These are phyloP conservation scores for Berberis vulgaris DNA, from an alignment of 164 flowering plant species.

Conservation along the genomic window DNA sequence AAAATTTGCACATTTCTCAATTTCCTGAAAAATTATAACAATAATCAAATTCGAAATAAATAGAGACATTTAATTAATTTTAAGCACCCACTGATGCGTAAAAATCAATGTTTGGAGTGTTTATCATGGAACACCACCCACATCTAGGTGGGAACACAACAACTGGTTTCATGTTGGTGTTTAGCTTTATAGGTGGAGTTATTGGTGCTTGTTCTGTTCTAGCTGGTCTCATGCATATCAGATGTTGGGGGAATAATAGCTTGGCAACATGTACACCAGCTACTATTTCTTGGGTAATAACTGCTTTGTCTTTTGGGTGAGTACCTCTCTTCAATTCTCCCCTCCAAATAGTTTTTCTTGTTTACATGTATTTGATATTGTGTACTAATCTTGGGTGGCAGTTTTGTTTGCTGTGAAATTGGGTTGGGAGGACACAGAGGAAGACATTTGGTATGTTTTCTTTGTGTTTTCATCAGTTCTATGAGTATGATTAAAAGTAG, in stretches of 20 bases:
- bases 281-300: slow-evolving; percentile 35
- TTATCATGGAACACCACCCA: slow-evolving; percentile 48
- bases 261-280: slow-evolving; percentile 40
- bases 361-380: not conserved
- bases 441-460: slow-evolving; percentile 36
- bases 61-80: too few relatives aligned
- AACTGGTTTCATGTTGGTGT: slow-evolving; percentile 34
- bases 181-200: slow-evolving; percentile 36
- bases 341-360: not conserved
- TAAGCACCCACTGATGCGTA: too few relatives aligned
- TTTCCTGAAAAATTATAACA: too few relatives aligned
- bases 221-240: slow-evolving; percentile 31
- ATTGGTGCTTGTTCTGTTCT: slow-evolving; percentile 32
- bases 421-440: slow-evolving; percentile 51
- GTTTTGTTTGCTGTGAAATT: slow-evolving; percentile 46
- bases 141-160: slow-evolving; percentile 53
- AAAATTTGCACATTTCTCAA: too few relatives aligned
- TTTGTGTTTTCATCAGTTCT: too few relatives aligned
- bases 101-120: too few relatives aligned
- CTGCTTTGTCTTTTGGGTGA: slow-evolving; percentile 51
- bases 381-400: slow-evolving; percentile 9
- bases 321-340: not conserved
- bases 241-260: slow-evolving; percentile 33
- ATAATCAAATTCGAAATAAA: too few relatives aligned
- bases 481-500: too few relatives aligned